Conservation (phyloP, 2,329 filamentous ascomycete species). For the Didymella segeticola region DNA sequence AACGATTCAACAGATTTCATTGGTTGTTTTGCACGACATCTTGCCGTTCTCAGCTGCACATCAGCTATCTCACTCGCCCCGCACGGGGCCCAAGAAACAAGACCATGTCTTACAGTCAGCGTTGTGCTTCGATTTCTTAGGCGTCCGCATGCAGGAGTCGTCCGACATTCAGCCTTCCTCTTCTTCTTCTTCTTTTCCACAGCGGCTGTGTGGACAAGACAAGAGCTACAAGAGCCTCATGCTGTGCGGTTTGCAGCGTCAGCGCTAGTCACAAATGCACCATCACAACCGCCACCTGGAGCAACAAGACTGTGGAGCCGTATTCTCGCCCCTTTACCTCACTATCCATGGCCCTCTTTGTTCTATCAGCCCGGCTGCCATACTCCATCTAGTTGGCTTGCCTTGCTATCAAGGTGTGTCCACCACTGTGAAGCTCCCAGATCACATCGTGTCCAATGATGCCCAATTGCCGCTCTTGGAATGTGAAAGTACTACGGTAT, state of each 20-base stretch:
- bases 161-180: background rate
- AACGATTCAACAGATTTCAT: no score
- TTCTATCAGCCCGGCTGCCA: background rate
- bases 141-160: background rate
- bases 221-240: background rate
- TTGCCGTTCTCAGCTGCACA: background rate
- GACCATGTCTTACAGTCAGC: background rate
- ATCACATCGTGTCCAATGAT: no score
- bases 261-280: slow-evolving; percentile 2
- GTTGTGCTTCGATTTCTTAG: background rate
- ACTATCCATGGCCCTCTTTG: background rate
- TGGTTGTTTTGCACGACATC: background rate
- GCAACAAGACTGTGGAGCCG: background rate
- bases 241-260: background rate
- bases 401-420: no score
- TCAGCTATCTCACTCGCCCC: background rate
- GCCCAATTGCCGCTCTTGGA: background rate
- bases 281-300: background rate
- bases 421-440: no score
- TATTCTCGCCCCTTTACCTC: background rate
- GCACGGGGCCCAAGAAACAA: background rate
- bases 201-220: background rate
- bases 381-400: no score
- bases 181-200: no score
- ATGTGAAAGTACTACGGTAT: no score